Conservation (phyloP, 1,284 basidiomycete species). For the Malassezia slooffiae region DNA sequence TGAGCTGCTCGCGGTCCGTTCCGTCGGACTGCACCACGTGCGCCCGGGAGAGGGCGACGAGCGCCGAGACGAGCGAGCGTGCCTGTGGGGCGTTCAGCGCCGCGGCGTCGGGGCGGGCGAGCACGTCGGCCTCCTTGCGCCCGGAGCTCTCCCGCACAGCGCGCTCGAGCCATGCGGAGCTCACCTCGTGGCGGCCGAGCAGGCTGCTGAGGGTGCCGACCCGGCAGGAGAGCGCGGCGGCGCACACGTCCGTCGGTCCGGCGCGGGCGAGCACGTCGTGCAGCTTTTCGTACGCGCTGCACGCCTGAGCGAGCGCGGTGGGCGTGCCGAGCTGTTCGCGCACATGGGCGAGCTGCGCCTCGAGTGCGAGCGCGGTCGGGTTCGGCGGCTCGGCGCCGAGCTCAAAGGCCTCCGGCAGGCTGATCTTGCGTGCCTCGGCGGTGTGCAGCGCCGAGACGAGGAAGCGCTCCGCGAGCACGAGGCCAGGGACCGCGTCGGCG, state of each 20-base stretch:
- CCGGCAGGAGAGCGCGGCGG: conserved; percentile 1
- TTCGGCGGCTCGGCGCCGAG: conserved; percentile 15
- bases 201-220: conserved; percentile 1
- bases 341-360: conserved; percentile 18
- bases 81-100: conserved; percentile 18
- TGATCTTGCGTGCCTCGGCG: conserved; percentile 25
- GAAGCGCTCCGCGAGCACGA: conserved; percentile 27
- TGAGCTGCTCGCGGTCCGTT: conserved; percentile 4
- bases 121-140: background rate
- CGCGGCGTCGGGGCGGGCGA: background rate
- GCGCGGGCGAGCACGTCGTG: conserved; percentile 16
- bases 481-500: conserved; percentile 20
- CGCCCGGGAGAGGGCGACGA: conserved; percentile 27
- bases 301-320: conserved; percentile 1
- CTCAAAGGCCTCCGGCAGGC: conserved; percentile 24
- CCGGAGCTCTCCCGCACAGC: background rate
- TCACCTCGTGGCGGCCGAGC: background rate
- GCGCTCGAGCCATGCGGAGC: conserved; percentile 4
- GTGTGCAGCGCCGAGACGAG: conserved; percentile 22
- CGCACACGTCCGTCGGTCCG: conserved; percentile 14
- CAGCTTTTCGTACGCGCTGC: conserved; percentile 18
- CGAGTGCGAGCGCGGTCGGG: conserved; percentile 15
- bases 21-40: conserved; percentile 17
- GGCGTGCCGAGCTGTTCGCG: conserved; percentile 16
- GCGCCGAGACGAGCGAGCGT: conserved; percentile 21